A percentile compares a stretch with the other conserved stretches of the same genome.
These are phyloP conservation scores for Sedum album DNA, from an alignment of 164 flowering plant species.

Conservation along the genomic window DNA sequence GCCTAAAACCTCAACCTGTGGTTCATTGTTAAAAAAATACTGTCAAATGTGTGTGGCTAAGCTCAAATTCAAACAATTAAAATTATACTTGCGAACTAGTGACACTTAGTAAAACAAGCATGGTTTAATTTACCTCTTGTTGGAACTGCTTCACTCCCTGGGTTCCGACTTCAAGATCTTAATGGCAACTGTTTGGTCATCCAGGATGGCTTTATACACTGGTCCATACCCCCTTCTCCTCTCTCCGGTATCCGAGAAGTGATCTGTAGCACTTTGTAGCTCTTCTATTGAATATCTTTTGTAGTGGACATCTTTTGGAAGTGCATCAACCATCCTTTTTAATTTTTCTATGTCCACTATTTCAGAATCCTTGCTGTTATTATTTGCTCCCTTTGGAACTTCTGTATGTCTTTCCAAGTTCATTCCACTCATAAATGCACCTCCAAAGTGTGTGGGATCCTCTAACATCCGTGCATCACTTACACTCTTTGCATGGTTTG, in stretches of 20 bases:
- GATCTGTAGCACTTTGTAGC: slow-evolving; percentile 51
- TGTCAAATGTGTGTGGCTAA: background rate
- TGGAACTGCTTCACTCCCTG: slow-evolving; percentile 67
- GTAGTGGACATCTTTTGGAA: slow-evolving; percentile 15
- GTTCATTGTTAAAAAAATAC: background rate
- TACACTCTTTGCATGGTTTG: slow-evolving; percentile 9
- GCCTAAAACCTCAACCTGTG: slow-evolving; percentile 46
- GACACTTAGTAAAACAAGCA: background rate
- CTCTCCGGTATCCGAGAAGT: slow-evolving; percentile 43
- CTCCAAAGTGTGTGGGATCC: slow-evolving; percentile 22
- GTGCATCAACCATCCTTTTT: slow-evolving; percentile 19
- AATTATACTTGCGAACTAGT: background rate
- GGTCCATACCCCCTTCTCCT: slow-evolving; percentile 97
- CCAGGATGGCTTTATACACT: slow-evolving; percentile 47
- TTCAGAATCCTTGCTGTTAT: slow-evolving; percentile 23
- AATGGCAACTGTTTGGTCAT: slow-evolving; percentile 61
- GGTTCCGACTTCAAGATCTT: slow-evolving; percentile 55
- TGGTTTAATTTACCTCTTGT: slow-evolving; percentile 46
- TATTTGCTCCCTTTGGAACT: background rate
- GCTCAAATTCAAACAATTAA: background rate
- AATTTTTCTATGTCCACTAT: slow-evolving; percentile 25
- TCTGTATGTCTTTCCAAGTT: slow-evolving; percentile 30
- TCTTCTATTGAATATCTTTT: slow-evolving; percentile 52
- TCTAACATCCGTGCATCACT: slow-evolving; percentile 18
- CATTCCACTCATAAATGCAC: slow-evolving; percentile 19